phyloP scores from a whole-genome alignment of 1,284 basidiomycete genomes.

The Cutaneotrichosporon sp. region DNA sequence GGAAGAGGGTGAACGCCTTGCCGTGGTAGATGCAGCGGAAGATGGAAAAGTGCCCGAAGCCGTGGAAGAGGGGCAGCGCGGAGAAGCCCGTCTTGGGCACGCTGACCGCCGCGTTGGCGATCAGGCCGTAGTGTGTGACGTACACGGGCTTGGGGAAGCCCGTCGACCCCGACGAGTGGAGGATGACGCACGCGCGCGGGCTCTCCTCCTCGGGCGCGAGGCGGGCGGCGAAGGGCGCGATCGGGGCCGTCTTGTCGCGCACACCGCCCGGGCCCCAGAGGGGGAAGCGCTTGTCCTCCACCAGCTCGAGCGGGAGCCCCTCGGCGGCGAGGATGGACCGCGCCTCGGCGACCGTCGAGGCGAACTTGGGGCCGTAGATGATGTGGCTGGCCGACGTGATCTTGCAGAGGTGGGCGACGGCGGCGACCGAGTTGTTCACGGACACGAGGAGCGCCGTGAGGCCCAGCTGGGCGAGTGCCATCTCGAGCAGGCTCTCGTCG shows the following conservation, averaged over 20 bases:
- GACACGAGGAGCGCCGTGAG: conserved; percentile 58
- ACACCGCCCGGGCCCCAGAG: conserved; percentile 56
- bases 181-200: conserved; percentile 58
- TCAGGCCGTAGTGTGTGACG: conserved; percentile 48
- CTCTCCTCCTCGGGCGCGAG: conserved; percentile 58
- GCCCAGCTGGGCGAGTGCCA: conserved; percentile 58
- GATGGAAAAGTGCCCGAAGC: conserved; percentile 57
- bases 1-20: conserved; percentile 60
- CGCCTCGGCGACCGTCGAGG: conserved; percentile 50
- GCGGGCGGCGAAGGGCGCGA: conserved; percentile 48
- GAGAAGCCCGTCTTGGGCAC: conserved; percentile 56
- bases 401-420: conserved; percentile 61
- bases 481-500: conserved; percentile 57
- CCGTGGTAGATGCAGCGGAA: conserved; percentile 56
- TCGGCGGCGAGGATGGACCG: conserved; percentile 46
- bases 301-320: conserved; percentile 42
- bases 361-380: conserved; percentile 57
- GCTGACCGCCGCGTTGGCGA: conserved; percentile 44
- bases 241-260: conserved; percentile 45
- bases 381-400: conserved; percentile 58
- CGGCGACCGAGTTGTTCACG: conserved; percentile 62
- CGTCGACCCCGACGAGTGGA: conserved; percentile 67
- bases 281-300: conserved; percentile 56
- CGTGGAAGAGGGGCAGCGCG: conserved; percentile 59
- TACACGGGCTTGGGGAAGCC: conserved; percentile 55